A percentile compares a stretch with the other conserved stretches of the same genome.
Conservation (phyloP, 2,329 filamentous ascomycete genomes). For the Pyrenochaeta sp. region DNA sequence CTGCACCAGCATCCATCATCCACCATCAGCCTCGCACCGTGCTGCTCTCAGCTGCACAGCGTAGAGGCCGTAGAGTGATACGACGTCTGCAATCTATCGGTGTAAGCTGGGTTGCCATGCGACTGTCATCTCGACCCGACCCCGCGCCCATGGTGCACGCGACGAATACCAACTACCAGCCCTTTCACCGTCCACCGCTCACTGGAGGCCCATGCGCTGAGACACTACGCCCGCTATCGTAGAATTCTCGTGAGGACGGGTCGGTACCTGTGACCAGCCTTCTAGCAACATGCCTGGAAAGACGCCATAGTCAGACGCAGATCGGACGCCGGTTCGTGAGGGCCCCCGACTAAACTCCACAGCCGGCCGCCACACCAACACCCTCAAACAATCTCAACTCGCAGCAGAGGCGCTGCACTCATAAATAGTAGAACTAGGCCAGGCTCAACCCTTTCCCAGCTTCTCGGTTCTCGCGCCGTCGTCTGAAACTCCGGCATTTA, state of each 20-base stretch:
- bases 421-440: slow-evolving; percentile 1
- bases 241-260: background rate
- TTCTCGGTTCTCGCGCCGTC: slow-evolving; percentile 1
- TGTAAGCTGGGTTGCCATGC: background rate
- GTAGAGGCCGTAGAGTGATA: background rate
- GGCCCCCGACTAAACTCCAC: slow-evolving; percentile 9
- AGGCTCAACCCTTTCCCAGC: background rate
- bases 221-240: slow-evolving; percentile 1
- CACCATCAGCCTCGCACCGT: background rate
- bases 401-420: too few species aligned
- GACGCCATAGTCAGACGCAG: slow-evolving; percentile 13
- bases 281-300: slow-evolving; percentile 16
- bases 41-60: background rate
- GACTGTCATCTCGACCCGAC: background rate
- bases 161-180: background rate
- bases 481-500: slow-evolving; percentile 6
- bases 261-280: background rate
- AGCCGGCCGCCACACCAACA: slow-evolving; percentile 4
- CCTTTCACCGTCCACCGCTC: background rate
- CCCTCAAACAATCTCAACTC: slow-evolving; percentile 12
- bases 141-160: slow-evolving; percentile 2
- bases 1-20: background rate
- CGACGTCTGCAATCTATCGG: background rate
- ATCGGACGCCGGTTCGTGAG: slow-evolving; percentile 16
- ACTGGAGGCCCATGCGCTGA: slow-evolving; percentile 6